Percentiles rank a stretch among this genome's conserved stretches.
Conservation (phyloP, 2,329 filamentous ascomycete genomes). For the Cephalotrichum gorgonifer region DNA sequence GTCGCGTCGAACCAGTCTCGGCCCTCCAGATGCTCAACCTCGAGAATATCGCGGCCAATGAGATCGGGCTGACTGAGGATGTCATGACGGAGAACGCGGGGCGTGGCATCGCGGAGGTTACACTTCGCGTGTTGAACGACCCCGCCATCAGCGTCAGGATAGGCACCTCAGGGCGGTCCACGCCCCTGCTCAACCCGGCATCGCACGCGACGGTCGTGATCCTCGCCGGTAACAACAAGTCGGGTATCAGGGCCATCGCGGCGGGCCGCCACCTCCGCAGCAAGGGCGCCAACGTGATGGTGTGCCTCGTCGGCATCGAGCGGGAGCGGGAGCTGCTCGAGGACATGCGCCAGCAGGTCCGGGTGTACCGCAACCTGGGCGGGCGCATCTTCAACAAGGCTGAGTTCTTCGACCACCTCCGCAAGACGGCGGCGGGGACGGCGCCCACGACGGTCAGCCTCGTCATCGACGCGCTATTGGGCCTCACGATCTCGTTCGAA, state of each 20-base stretch:
- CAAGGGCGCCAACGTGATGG: slow-evolving; percentile 67
- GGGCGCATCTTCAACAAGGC: slow-evolving; percentile 57
- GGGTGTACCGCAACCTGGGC: slow-evolving; percentile 74
- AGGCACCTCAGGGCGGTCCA: slow-evolving; percentile 24
- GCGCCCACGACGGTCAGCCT: slow-evolving; percentile 58
- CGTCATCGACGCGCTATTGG: slow-evolving; percentile 81
- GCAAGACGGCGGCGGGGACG: slow-evolving; percentile 32
- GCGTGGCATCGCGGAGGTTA: slow-evolving; percentile 77
- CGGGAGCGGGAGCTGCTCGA: slow-evolving; percentile 72
- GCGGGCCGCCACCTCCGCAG: slow-evolving; percentile 81
- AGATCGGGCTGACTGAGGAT: slow-evolving; percentile 78
- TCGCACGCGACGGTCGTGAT: slow-evolving; percentile 48
- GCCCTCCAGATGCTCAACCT: slow-evolving; percentile 84
- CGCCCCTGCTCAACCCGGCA: slow-evolving; percentile 15
- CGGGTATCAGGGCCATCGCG: slow-evolving; percentile 72
- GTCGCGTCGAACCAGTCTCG: slow-evolving; percentile 52
- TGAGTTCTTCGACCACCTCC: slow-evolving; percentile 50
- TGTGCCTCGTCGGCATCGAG: slow-evolving; percentile 79
- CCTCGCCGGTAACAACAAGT: slow-evolving; percentile 92
- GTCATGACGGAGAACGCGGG: slow-evolving; percentile 89
- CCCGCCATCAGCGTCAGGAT: slow-evolving; percentile 47
- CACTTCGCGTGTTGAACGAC: slow-evolving; percentile 57
- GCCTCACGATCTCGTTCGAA: slow-evolving; percentile 79
- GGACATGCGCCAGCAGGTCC: slow-evolving; percentile 69
- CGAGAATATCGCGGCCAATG: slow-evolving; percentile 80